A percentile compares a stretch with the other conserved stretches of the same genome.
Conservation (phyloP, 1,139 yeast species). For the Scheffersomyces parashehatae region DNA sequence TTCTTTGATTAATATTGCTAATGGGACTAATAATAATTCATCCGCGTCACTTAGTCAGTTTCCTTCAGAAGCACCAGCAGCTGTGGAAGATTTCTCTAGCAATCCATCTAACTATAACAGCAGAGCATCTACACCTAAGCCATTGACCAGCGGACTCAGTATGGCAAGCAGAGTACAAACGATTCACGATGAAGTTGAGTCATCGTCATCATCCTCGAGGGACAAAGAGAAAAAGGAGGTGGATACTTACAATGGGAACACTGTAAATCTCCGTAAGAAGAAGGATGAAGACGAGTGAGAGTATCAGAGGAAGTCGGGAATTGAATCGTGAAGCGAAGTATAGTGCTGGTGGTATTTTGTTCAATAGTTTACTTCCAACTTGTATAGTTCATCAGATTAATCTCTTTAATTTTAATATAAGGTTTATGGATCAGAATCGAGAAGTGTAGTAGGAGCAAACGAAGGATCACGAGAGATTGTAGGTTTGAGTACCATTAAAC, state of each 20-base stretch:
- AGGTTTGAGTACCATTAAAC: too few relatives aligned
- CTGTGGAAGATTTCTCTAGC: not conserved
- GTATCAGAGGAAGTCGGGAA: not conserved
- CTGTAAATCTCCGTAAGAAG: slow-evolving; percentile 14
- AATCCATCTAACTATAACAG: slow-evolving; percentile 8
- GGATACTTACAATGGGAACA: slow-evolving; percentile 23
- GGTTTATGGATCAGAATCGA: too few relatives aligned
- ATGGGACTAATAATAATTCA: slow-evolving; percentile 6
- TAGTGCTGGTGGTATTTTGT: too few relatives aligned
- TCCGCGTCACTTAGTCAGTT: not conserved
- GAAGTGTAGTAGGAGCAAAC: too few relatives aligned
- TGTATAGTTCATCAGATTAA: too few relatives aligned
- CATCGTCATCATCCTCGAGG: too few relatives aligned
- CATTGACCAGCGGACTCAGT: slow-evolving; percentile 8
- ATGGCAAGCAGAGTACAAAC: slow-evolving; percentile 24
- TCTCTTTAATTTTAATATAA: too few relatives aligned
- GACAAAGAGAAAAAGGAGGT: slow-evolving; percentile 12
- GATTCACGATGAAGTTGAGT: slow-evolving; percentile 10
- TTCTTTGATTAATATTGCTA: slow-evolving; percentile 19
- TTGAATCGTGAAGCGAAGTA: not conserved
- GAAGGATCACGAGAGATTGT: too few relatives aligned
- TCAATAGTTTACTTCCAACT: too few relatives aligned
- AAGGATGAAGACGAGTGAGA: slow-evolving; percentile 12
- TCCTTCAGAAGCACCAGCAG: not conserved
- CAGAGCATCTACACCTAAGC: slow-evolving; percentile 18